phyloP scores from a whole-genome alignment of 2,329 filamentous ascomycete genomes.

The Colletotrichum paranaense region DNA sequence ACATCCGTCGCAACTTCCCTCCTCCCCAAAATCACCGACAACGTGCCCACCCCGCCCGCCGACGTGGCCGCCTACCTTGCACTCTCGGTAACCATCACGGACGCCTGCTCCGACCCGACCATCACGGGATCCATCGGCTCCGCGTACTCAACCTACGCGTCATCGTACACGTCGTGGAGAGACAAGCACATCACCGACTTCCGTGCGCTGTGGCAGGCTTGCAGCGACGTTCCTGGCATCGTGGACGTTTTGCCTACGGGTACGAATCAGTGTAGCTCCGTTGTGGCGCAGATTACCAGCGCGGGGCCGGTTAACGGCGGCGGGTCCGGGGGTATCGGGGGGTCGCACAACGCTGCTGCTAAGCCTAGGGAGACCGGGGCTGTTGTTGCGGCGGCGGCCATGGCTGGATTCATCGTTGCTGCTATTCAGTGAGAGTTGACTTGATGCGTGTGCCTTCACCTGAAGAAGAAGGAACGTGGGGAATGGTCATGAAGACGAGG shows the following conservation, averaged over 20 bases:
- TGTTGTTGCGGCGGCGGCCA: constrained; percentile 14
- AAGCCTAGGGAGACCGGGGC: constrained; percentile 21
- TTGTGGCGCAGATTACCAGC: constrained; percentile 32
- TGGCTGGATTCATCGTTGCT: constrained; percentile 29
- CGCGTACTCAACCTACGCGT: constrained; percentile 41
- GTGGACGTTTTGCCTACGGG: constrained; percentile 23
- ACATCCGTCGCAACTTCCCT: constrained; percentile 37
- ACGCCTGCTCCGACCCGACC: constrained; percentile 40
- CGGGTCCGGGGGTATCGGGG: neutral
- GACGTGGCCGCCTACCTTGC: constrained; percentile 40
- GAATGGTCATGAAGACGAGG: too few relatives aligned
- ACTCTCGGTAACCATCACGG: constrained; percentile 35
- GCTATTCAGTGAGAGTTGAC: neutral
- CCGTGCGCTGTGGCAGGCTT: constrained; percentile 39
- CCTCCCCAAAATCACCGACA: constrained; percentile 37
- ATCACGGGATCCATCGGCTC: constrained; percentile 42
- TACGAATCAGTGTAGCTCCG: constrained; percentile 21
- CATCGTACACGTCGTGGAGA: constrained; percentile 40
- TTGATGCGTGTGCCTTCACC: rapidly evolving
- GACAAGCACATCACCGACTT: constrained; percentile 34
- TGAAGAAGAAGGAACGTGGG: neutral
- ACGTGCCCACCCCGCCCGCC: constrained; percentile 36
- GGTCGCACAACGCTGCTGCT: constrained; percentile 8
- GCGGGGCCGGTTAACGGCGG: constrained; percentile 16
- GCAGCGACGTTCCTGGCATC: constrained; percentile 42